A percentile compares a stretch with the other conserved stretches of the same genome.
Evolutionary conservation across 805 yeast species (phyloP).

Genomic region (Wickerhamiella domercqiae): DNA sequence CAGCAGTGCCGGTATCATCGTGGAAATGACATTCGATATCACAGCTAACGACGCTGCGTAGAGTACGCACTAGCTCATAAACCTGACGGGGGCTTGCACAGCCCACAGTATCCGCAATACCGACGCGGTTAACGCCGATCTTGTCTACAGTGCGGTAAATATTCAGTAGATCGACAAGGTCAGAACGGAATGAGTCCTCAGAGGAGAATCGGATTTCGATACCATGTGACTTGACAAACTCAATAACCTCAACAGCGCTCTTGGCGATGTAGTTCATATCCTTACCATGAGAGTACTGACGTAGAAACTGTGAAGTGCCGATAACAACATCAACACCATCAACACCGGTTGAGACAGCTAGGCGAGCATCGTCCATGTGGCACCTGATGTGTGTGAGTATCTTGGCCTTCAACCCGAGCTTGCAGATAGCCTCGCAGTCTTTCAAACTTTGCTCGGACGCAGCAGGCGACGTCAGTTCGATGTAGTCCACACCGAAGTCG

Average conservation of each 20-base stretch:
- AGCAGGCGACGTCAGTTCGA: conserved; percentile 93
- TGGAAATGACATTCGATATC: conserved; percentile 98
- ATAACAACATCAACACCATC: conserved; percentile 98
- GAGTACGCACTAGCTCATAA: conserved; percentile 86
- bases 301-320: conserved; percentile 89
- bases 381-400: conserved; percentile 94
- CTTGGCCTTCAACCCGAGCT: conserved; percentile 89
- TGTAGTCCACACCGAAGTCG: conserved; percentile 96
- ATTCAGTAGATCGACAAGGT: conserved; percentile 84
- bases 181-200: conserved; percentile 95
- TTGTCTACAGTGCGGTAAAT: conserved; percentile 93
- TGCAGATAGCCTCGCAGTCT: conserved; percentile 97
- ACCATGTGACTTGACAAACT: conserved; percentile 91
- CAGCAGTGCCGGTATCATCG: conserved; percentile 97
- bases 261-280: conserved; percentile 97
- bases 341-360: conserved; percentile 96
- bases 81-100: conserved; percentile 99
- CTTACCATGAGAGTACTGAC: conserved; percentile 93
- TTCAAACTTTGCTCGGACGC: conserved; percentile 85
- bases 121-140: conserved; percentile 96
- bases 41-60: conserved; percentile 84
- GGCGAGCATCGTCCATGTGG: conserved; percentile 96
- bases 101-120: conserved; percentile 98
- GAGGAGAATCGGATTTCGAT: conserved; percentile 93
- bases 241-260: conserved; percentile 91